phyloP scores from a whole-genome alignment of 192 early-diverging fungal genomes.

The Jimgerdemannia flammicorona region DNA sequence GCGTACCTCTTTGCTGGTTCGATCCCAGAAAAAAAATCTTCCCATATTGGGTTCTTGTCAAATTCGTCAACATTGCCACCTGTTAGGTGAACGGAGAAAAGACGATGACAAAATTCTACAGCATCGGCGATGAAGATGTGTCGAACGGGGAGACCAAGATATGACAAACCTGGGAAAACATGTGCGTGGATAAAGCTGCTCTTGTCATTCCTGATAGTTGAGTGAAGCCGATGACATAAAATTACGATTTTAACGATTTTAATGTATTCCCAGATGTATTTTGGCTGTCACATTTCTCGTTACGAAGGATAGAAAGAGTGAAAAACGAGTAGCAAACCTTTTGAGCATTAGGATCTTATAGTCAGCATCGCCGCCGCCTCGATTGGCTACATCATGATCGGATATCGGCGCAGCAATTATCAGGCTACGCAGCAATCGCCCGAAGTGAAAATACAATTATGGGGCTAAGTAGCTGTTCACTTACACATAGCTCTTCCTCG shows the following conservation, averaged over 20 bases:
- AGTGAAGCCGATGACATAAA: too few relatives aligned
- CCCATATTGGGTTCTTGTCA: conserved; percentile 23
- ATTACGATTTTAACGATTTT: too few relatives aligned
- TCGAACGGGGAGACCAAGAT: background rate
- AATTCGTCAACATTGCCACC: conserved; percentile 12
- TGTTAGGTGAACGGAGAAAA: background rate
- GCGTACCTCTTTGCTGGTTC: too few relatives aligned
- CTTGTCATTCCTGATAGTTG: conserved; percentile 26
- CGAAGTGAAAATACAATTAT: background rate
- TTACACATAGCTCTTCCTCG: too few relatives aligned
- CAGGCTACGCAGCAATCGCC: background rate
- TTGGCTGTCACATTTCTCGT: too few relatives aligned
- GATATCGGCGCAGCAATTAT: conserved; percentile 22
- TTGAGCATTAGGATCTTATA: conserved; percentile 24
- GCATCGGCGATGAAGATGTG: too few relatives aligned
- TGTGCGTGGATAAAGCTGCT: conserved; percentile 45
- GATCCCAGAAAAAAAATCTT: background rate
- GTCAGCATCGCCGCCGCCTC: background rate
- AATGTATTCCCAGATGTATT: too few relatives aligned
- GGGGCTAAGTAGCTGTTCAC: background rate
- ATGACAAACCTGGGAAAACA: conserved; percentile 45
- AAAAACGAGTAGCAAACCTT: conserved; percentile 3
- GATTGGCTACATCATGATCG: background rate
- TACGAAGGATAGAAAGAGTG: background rate
- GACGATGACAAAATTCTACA: too few relatives aligned